phyloP scores from a whole-genome alignment of 169 alveolate genomes.

The Plasmodium yoelii region DNA sequence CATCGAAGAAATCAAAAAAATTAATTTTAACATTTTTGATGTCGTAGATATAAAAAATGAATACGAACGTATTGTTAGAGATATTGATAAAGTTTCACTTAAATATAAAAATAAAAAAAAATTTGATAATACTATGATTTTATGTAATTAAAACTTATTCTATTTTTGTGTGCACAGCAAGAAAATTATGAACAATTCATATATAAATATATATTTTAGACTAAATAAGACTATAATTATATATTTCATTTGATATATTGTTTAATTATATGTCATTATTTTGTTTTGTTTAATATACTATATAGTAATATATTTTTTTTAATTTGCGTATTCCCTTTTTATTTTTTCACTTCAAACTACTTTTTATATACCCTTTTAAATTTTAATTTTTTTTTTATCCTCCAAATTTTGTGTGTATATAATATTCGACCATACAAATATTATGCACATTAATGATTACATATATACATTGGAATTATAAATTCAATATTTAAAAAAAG shows the following conservation, averaged over 20 bases:
- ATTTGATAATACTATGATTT: constrained; percentile 32
- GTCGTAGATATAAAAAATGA: constrained; percentile 43
- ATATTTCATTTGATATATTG: neutral
- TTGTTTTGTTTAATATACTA: neutral
- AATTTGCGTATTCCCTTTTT: neutral
- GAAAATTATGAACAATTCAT: neutral
- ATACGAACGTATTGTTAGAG: constrained; percentile 64
- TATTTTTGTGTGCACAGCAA: too few relatives aligned
- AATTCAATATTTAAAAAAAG: too few relatives aligned
- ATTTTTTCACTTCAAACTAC: neutral
- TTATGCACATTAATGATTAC: too few relatives aligned
- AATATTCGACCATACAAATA: too few relatives aligned
- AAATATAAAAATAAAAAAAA: constrained; percentile 65
- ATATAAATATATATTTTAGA: neutral
- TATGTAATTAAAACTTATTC: constrained; percentile 29
- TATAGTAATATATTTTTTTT: neutral
- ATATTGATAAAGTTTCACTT: constrained; percentile 47
- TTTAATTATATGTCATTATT: neutral
- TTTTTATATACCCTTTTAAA: too few relatives aligned
- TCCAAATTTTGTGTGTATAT: too few relatives aligned
- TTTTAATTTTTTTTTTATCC: too few relatives aligned
- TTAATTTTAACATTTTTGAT: constrained; percentile 64
- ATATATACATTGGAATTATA: too few relatives aligned
- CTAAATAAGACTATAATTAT: neutral
- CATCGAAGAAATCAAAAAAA: constrained; percentile 60